Base-by-base conservation (phyloP, 805 yeast species). In the Ogataea chonburiensis region DNA sequence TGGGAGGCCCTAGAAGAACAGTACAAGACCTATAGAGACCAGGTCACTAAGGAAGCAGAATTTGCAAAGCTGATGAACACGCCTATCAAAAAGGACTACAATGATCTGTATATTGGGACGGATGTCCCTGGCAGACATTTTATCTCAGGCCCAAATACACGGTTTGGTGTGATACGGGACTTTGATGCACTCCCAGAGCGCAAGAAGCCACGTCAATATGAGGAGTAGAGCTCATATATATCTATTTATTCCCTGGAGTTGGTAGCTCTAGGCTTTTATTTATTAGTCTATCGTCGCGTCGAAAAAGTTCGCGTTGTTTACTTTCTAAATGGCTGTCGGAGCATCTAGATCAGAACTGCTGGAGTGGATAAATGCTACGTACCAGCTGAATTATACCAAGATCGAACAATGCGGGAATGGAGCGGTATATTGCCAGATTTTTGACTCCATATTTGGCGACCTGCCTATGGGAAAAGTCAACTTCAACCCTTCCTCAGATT, bases 351-450 rank as follows among this genome's bases (percentile, higher is more conserved):
- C 81, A 28, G 96, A 87, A 50, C 71, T 93, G 12, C 63, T 93
- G 38, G 73, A 71, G 37, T 93, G 98, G 98, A 69, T 93, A 47
- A 91, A 91, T 54, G 68, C 74, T 27, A 71, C 85, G 3, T 68
- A 87, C 30, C 73, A 73, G 28, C 61, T 88, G 26, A 68, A 78
- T 44, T 76, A 85, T 51, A 68, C 77, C 23, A 86, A 84, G 56
- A 82, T 93, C 2, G 98, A 93, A 56, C 89, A 89, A 60, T 81
- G 96, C 56, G 99, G 99, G 12, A 77, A 84, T 2, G 99, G 99
- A 2, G 96, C 96, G 1, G 91, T 87, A 1, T 91, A 86, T 58
- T 88, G 97, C 60, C 96, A 89, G 64, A 73, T 93, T 24, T 70
- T 91, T 67, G 97, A 93, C 60, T 77, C 88, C 6, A 79, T 93